Evolutionary conservation across 495 filamentous ascomycete species (phyloP), one percentile per base, ranked within the genome.

Genomic region (Penicillium flavigenum): DNA sequence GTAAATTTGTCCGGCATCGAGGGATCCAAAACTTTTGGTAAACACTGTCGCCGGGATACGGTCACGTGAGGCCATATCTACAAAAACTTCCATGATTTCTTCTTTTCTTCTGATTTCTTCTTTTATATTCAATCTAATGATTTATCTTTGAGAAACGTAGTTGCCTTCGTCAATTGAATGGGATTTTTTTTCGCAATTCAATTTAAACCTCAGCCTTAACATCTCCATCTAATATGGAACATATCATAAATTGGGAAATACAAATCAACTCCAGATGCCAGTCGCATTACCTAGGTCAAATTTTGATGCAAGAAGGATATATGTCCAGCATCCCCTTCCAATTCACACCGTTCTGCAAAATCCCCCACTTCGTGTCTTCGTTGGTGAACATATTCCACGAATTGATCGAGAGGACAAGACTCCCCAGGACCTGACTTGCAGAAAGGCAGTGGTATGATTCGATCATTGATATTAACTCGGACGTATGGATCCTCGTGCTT

Each of bases 391-490:
- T 74, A 68, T 16, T 66, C 61, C 44, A 72, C 54, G 57, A 84
- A 85, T 3, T 68, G 57, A 32, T 60, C 63, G 26, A 85, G 60
- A 29, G 77, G 68, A 70, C 83, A 86, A 51, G 79, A 83, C 2
- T 60, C 53, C 14, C 82, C 81, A 22, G 81, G 82, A 0, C 83
- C 83, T 32, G 67, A 68, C 9, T 65, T 61, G 58, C 83, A 86
- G 4, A 69, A 76, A 2, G 79, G 76, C 9, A 86, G 52, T 14
- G 77, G 73, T 22, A 82, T 74, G 51, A 83, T 79, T 43, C 76
- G 78, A 58, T 86, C 83, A 64, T 84, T 85, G 57, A 84, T 76
- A 50, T 82, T 84, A 43, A 85, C 61, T 19, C 83, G 74, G n/a
- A 86, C 63, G 45, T 73, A 84, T 7, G 61, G 31, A 3, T 63